Percentiles rank a stretch among this genome's conserved stretches.
These are phyloP conservation scores for Jamesozyma hellenica DNA, from an alignment of 805 yeast species.

Conservation along the genomic window DNA sequence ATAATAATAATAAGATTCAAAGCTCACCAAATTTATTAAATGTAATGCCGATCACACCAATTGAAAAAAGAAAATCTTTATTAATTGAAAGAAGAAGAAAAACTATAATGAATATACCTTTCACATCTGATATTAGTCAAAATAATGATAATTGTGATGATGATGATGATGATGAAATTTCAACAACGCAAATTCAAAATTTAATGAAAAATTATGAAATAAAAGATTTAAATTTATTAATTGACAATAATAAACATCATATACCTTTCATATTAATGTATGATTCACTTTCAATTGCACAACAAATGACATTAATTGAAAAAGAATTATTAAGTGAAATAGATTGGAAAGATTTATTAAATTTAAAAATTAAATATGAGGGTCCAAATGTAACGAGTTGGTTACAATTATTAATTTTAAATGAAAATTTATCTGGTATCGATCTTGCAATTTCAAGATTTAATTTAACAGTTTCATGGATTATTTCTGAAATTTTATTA, in stretches of 20 bases:
- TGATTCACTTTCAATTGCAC: slow-evolving; percentile 56
- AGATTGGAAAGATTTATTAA: slow-evolving; percentile 86
- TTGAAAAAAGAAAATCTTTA: slow-evolving; percentile 23
- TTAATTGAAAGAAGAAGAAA: slow-evolving; percentile 33
- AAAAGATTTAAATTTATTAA: slow-evolving; percentile 19
- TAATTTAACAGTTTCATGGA: slow-evolving; percentile 85
- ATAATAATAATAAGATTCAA: slow-evolving; percentile 3
- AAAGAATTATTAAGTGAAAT: slow-evolving; percentile 72
- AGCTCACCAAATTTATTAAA: slow-evolving; percentile 12
- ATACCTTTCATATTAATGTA: slow-evolving; percentile 73
- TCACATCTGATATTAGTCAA: slow-evolving; percentile 23
- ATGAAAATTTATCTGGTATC: slow-evolving; percentile 54
- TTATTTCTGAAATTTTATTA: slow-evolving; percentile 73
- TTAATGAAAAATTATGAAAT: slow-evolving; percentile 19
- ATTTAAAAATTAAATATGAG: slow-evolving; percentile 60
- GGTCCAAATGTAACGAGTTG: slow-evolving; percentile 69
- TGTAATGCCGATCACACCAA: slow-evolving; percentile 10
- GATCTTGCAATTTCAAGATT: slow-evolving; percentile 76
- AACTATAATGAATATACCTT: slow-evolving; percentile 29
- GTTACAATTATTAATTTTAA: slow-evolving; percentile 62
- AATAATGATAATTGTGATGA: slow-evolving; percentile 4
- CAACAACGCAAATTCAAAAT: slow-evolving; percentile 16
- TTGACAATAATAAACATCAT: slow-evolving; percentile 41
- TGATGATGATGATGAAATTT: slow-evolving; percentile 4
- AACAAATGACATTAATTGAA: slow-evolving; percentile 81